Percentiles rank a stretch among this genome's conserved stretches.
These are phyloP conservation scores for Cenococcum geophilum DNA, from an alignment of 495 filamentous ascomycete genomes.

Conservation along the genomic window DNA sequence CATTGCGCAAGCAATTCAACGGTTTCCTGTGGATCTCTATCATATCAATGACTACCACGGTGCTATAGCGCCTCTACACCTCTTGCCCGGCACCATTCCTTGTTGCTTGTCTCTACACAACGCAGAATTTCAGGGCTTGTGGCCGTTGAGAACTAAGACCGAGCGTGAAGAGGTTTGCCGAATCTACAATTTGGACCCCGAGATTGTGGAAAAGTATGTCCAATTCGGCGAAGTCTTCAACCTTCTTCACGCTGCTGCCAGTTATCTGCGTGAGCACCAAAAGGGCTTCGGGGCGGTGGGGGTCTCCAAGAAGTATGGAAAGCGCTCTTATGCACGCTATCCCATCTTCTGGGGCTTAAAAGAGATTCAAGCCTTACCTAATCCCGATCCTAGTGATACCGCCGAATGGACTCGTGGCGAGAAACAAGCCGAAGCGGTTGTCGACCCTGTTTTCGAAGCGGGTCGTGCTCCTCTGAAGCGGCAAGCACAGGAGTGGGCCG, in stretches of 20 bases:
- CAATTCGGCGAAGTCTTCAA: constrained; percentile 69
- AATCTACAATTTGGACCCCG: constrained; percentile 57
- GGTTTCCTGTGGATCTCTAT: constrained; percentile 65
- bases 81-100: constrained; percentile 58
- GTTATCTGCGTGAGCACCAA: constrained; percentile 66
- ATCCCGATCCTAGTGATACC: constrained; percentile 73
- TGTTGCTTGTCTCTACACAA: constrained; percentile 59
- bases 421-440: constrained; percentile 47
- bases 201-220: constrained; percentile 50
- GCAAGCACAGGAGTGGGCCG: constrained; percentile 74
- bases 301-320: constrained; percentile 69
- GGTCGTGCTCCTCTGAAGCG: constrained; percentile 51
- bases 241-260: constrained; percentile 64
- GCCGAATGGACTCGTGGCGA: constrained; percentile 62
- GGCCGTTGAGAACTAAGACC: constrained; percentile 68
- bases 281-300: constrained; percentile 71
- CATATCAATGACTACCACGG: constrained; percentile 82
- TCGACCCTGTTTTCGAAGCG: constrained; percentile 57
- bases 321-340: constrained; percentile 66
- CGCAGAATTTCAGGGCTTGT: constrained; percentile 68
- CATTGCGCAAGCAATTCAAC: constrained; percentile 55
- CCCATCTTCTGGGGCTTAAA: constrained; percentile 72
- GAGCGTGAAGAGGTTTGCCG: constrained; percentile 64
- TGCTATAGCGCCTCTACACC: constrained; percentile 62
- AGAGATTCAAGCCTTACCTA: constrained; percentile 64